Evolutionary conservation across 148 eudicot genomes (phyloP).

Genomic region (Vaccinium vitisidaea): DNA sequence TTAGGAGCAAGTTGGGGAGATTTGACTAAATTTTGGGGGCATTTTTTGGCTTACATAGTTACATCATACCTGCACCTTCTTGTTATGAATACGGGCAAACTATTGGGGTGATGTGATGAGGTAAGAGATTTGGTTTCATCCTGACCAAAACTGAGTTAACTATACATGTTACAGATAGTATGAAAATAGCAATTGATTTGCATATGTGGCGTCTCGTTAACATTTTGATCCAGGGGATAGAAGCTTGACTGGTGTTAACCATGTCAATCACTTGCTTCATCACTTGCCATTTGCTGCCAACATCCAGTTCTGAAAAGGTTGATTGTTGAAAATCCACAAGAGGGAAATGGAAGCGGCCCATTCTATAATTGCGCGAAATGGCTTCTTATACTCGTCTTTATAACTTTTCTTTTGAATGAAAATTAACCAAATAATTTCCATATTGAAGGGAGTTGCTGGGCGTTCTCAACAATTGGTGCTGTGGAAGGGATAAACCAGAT

Average conservation of each 20-base stretch:
- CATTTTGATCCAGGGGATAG: neutral
- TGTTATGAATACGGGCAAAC: neutral
- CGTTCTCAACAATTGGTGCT: slow-evolving; percentile 69
- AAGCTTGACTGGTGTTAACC: neutral
- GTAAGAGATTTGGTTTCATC: neutral
- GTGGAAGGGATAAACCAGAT: slow-evolving; percentile 82
- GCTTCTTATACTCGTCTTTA: neutral
- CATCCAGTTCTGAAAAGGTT: neutral
- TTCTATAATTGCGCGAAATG: neutral
- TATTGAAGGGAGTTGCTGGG: slow-evolving; percentile 90
- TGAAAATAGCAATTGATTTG: neutral
- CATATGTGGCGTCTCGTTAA: neutral
- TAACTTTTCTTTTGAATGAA: neutral
- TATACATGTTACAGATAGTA: neutral
- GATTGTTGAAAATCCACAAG: neutral
- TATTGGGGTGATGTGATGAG: neutral
- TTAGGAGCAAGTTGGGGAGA: neutral
- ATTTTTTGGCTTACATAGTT: neutral
- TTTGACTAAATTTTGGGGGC: neutral
- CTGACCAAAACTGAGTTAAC: neutral
- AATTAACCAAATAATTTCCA: neutral
- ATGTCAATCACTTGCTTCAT: too few relatives aligned
- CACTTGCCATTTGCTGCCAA: neutral
- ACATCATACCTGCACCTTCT: neutral
- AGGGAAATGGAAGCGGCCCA: neutral